Evolutionary conservation across 2,329 filamentous ascomycete genomes (phyloP), one percentile per base, ranked within the genome.

Genomic region (Alternaria sp.): DNA sequence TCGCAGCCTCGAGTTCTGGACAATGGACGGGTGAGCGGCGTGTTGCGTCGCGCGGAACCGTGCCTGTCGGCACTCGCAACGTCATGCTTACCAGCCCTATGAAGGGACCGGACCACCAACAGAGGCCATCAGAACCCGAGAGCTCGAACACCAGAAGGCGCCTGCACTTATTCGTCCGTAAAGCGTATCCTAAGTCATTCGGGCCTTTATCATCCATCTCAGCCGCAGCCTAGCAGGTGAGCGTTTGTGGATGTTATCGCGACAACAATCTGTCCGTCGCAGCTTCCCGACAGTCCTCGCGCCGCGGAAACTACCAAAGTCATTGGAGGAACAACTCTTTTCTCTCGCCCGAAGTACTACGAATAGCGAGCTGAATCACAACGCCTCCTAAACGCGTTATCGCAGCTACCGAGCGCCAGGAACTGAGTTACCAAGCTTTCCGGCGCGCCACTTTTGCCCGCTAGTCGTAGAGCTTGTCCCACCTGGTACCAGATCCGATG

Each of bases 341-440:
- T 19, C 28, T n/a, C 30, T 57, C 28, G 55, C 25, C 26, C 45
- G 49, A 21, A 1, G 12, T 3, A 51, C 26, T 36, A 12, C 49
- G 12, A 32, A 17, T 40, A 40, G 32, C 54, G 19, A 57, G 55
- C 55, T 44, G 26, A 51, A 51, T 11, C 26, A 19, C 26, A 40
- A 57, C 25, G 17, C 40, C 26, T 25, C 53, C 26, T 17, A 19
- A 19, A n/a, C 8, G 19, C n/a, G 32, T 45, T 52, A 44, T 44
- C 17, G 26, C 21, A 28, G 25, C 32, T 52, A 50, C 19, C 23
- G 44, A 54, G 30, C 50, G 44, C 55, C 30, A 51, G 43, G 28
- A 49, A 59, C 28, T 51, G 49, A 32, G 49, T 51, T 36, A 51
- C 49, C 55, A 59, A 62, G 60, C 60, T 55, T 62, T 59, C 36